Base-by-base conservation (phyloP, 2,329 filamentous ascomycete species). In the Polytolypa hystricis region DNA sequence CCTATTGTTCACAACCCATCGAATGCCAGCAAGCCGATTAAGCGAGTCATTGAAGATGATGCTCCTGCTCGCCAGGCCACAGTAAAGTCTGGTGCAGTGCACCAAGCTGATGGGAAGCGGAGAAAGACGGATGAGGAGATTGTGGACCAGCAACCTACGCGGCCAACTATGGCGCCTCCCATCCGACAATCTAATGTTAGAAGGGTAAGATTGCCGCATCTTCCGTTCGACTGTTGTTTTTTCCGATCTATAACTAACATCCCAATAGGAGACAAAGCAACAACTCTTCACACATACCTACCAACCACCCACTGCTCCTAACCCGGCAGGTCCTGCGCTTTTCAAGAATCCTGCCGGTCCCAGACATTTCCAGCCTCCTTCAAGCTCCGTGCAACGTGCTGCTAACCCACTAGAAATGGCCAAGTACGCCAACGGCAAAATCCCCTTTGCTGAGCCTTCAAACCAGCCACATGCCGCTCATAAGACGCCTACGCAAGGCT, bases 391-490 rank as follows among this genome's bases (percentile, higher is more conserved):
- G 30, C 67, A 72, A 45, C 79, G 81, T 55, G 63, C 71, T 3
- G 70, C 66, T 1, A 79, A 86, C 50, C 81, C 82, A 2, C 66
- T 86, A 52, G 84, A 91, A 48, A 86, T 89, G 75, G 75, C 81
- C n/a, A 83, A 89, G 53, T 79, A 89, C 41, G 83, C 84, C 5
- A 93, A 82, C 60, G 83, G 77, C n/a, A 78, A 81, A 18, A 95
- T 95, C 47, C 83, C 85, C 2, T 95, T 95, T 53, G 85, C 85
- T 5, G 74, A 87, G 14, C 77, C 75, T 41, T 65, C 71, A 6
- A 79, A 73, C 47, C 65, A 71, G 6, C 62, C 66, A 18, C 52
- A 50, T 14, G 19, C 71, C 57, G 11, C 58, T 60, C 73, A 76
- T 63, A 86, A 86, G 66, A 83, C 81, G 11, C 79, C 82, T 1